These are phyloP conservation scores for Ogataea nonfermentans DNA, from an alignment of 805 yeast species.

Conservation along the genomic window DNA sequence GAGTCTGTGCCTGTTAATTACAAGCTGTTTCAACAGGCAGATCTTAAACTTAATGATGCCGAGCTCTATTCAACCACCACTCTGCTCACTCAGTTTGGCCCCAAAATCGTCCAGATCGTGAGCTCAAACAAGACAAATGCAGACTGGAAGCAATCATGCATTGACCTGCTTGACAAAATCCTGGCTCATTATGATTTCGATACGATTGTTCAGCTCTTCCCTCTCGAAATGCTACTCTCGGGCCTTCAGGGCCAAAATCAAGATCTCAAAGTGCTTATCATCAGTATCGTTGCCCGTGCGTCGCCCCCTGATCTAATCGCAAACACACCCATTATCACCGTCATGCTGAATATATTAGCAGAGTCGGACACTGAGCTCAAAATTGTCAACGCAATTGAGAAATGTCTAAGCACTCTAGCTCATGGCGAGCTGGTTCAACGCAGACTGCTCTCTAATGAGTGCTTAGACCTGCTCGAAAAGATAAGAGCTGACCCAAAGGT, in stretches of 20 bases:
- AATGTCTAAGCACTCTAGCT: conserved; percentile 23
- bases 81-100: conserved; percentile 19
- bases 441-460: conserved; percentile 28
- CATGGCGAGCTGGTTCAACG: conserved; percentile 33
- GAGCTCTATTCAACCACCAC: conserved; percentile 14
- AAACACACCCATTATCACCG: conserved; percentile 29
- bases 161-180: conserved; percentile 27
- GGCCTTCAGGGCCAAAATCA: conserved; percentile 31
- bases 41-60: conserved; percentile 19
- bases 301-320: conserved; percentile 36
- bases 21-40: conserved; percentile 18
- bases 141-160: conserved; percentile 17
- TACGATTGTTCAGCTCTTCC: conserved; percentile 24
- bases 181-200: conserved; percentile 31
- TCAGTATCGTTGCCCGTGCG: conserved; percentile 27
- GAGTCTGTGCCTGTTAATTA: conserved; percentile 14
- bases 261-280: conserved; percentile 27
- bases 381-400: conserved; percentile 25
- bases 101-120: conserved; percentile 24
- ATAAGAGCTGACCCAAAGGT: conserved; percentile 27
- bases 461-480: conserved; percentile 20
- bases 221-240: conserved; percentile 27
- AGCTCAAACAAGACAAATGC: conserved; percentile 25
- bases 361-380: conserved; percentile 21
- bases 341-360: conserved; percentile 24